phyloP scores from a whole-genome alignment of 1,284 basidiomycete genomes.

The Marasmius tenuissimus region DNA sequence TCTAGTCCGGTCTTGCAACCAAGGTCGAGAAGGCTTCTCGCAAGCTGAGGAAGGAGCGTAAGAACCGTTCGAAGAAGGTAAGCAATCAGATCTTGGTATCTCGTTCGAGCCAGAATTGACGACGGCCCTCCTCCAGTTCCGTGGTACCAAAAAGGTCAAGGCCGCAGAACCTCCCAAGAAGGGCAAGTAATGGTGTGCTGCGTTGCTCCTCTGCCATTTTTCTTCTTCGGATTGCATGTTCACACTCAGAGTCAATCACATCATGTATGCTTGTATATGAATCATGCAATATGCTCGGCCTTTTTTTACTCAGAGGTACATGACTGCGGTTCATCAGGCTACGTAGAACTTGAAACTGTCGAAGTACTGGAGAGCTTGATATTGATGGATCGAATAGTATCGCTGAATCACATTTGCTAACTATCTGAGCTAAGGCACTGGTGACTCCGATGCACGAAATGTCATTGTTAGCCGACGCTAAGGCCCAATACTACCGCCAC shows the following conservation, averaged over 20 bases:
- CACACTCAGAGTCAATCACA: neutral
- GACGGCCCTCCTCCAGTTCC: constrained; percentile 52
- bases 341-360: neutral
- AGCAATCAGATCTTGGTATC: constrained; percentile 16
- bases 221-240: constrained; percentile 35
- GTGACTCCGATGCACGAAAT: too few species aligned
- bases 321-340: neutral
- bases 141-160: constrained; percentile 92
- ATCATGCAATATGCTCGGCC: constrained; percentile 2
- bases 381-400: too few species aligned
- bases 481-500: neutral
- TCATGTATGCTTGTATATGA: neutral
- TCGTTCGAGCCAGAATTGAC: constrained; percentile 9
- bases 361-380: too few species aligned
- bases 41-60: constrained; percentile 99
- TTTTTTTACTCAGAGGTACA: neutral
- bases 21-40: constrained; percentile 94
- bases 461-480: too few species aligned
- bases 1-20: constrained; percentile 76
- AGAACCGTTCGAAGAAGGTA: constrained; percentile 99
- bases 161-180: constrained; percentile 87
- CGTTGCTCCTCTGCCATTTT: constrained; percentile 25
- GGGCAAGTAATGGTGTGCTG: constrained; percentile 62
- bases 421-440: too few species aligned
- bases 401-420: too few species aligned